A percentile compares a stretch with the other conserved stretches of the same genome.
phyloP scores from a whole-genome alignment of 352 stramenopile genomes.

The Phytophthora pinifolia region DNA sequence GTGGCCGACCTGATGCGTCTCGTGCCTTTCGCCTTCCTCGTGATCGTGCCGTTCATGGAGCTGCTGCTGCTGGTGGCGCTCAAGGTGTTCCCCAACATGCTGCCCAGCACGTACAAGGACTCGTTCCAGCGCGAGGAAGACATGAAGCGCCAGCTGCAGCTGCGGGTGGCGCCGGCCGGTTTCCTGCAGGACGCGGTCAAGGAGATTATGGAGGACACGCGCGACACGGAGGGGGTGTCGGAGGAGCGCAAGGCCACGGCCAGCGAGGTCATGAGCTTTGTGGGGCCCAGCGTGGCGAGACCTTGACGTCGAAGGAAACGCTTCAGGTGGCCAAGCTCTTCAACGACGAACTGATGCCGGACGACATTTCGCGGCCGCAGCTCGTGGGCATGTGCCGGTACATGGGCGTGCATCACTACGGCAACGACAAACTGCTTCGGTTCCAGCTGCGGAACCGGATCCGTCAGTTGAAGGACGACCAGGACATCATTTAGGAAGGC shows the following conservation, averaged over 20 bases:
- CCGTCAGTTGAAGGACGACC: constrained; percentile 95
- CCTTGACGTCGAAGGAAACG: constrained; percentile 77
- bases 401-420: constrained; percentile 97
- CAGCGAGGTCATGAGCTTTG: constrained; percentile 83
- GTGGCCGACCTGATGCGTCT: constrained; percentile 96
- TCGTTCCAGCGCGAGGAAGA: constrained; percentile 97
- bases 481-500: constrained; percentile 98
- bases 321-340: constrained; percentile 94
- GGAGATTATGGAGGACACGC: constrained; percentile 83
- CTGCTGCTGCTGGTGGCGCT: constrained; percentile 96
- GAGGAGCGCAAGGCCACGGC: constrained; percentile 78
- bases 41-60: constrained; percentile 99
- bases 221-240: constrained; percentile 75
- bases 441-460: constrained; percentile 95
- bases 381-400: constrained; percentile 97
- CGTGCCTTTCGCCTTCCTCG: constrained; percentile 97
- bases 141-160: constrained; percentile 97
- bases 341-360: constrained; percentile 97
- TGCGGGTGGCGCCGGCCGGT: constrained; percentile 94
- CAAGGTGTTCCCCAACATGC: constrained; percentile 99
- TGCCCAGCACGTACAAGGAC: constrained; percentile 97
- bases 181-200: constrained; percentile 98
- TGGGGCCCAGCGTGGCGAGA: constrained; percentile 77
- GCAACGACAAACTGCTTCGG: constrained; percentile 95
- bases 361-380: constrained; percentile 97